Percentiles rank a stretch among this genome's conserved stretches.
These are phyloP conservation scores for Colletotrichum gigasporum DNA, from an alignment of 2,329 filamentous ascomycete species.

Conservation along the genomic window DNA sequence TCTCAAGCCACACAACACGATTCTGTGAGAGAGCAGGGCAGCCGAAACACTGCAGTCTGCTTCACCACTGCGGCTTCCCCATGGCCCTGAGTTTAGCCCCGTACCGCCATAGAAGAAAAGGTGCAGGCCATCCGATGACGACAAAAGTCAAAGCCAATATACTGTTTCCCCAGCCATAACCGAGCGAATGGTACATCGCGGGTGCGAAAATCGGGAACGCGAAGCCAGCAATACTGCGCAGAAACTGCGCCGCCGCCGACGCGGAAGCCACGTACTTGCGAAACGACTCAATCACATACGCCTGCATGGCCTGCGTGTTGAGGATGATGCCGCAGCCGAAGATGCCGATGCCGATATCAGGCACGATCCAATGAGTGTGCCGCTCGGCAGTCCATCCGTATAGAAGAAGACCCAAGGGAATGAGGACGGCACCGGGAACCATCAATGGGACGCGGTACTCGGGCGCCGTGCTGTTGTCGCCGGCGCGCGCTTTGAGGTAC, in stretches of 20 bases:
- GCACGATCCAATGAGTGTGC: constrained; percentile 47
- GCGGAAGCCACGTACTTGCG: constrained; percentile 57
- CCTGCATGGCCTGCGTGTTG: too few species aligned
- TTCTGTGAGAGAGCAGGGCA: too few species aligned
- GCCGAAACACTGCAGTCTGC: too few species aligned
- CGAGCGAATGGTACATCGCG: constrained; percentile 45
- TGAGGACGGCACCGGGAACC: constrained; percentile 58
- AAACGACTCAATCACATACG: constrained; percentile 56
- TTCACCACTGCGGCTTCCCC: too few species aligned
- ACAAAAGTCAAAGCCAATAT: constrained; percentile 50
- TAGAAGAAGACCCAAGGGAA: constrained; percentile 44
- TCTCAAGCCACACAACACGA: too few species aligned
- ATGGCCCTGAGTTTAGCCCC: constrained; percentile 45
- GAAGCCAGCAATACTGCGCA: constrained; percentile 55
- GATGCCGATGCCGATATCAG: constrained; percentile 46
- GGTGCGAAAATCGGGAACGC: constrained; percentile 60
- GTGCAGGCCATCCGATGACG: constrained; percentile 43
- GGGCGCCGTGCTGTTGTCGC: constrained; percentile 47
- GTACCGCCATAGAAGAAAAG: constrained; percentile 50
- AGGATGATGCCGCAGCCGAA: too few species aligned
- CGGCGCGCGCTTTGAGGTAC: too few species aligned
- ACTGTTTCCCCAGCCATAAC: constrained; percentile 51
- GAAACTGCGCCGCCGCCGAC: constrained; percentile 55
- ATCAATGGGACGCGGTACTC: constrained; percentile 60
- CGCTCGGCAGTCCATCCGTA: constrained; percentile 55